A percentile compares a stretch with the other conserved stretches of the same genome.
These are phyloP conservation scores for Phytopythium delawarense DNA, from an alignment of 352 stramenopile genomes.

Conservation along the genomic window DNA sequence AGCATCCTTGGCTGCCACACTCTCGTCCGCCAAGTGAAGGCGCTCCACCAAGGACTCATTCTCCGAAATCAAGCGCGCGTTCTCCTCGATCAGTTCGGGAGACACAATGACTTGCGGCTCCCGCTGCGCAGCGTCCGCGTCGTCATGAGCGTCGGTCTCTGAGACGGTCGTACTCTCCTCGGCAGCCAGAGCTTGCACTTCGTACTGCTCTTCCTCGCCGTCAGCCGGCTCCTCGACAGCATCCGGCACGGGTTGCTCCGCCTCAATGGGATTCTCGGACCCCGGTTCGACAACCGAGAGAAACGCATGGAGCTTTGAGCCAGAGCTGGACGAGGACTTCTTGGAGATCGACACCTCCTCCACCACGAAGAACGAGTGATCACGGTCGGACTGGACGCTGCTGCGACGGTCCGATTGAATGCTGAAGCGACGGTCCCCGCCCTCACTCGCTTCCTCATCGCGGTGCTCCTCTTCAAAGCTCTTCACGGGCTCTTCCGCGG, in stretches of 20 bases:
- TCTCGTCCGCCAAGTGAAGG: slow-evolving; percentile 20
- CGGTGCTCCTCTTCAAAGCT: slow-evolving; percentile 3
- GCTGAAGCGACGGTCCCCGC: slow-evolving; percentile 1
- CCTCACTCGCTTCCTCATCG: neutral
- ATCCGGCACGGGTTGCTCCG: neutral
- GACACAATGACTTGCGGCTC: slow-evolving; percentile 23
- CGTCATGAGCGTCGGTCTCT: neutral
- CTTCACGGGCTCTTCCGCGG: slow-evolving; percentile 16
- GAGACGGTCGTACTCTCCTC: slow-evolving; percentile 10
- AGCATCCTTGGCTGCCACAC: slow-evolving; percentile 27
- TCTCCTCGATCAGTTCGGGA: slow-evolving; percentile 32
- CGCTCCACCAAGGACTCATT: slow-evolving; percentile 34
- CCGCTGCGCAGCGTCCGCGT: slow-evolving; percentile 4
- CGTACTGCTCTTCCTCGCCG: neutral
- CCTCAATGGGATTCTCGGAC: neutral
- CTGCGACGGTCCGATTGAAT: slow-evolving; percentile 9
- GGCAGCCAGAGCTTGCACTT: slow-evolving; percentile 14
- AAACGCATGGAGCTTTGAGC: slow-evolving; percentile 51
- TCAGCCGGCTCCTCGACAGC: neutral
- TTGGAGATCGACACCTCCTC: slow-evolving; percentile 25
- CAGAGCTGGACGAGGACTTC: slow-evolving; percentile 23
- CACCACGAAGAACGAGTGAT: slow-evolving; percentile 33
- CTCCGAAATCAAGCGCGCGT: slow-evolving; percentile 32
- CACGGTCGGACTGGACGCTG: slow-evolving; percentile 12
- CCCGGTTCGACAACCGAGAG: slow-evolving; percentile 39